phyloP scores from a whole-genome alignment of 1,139 yeast genomes.

The Kodamaea suecica region DNA sequence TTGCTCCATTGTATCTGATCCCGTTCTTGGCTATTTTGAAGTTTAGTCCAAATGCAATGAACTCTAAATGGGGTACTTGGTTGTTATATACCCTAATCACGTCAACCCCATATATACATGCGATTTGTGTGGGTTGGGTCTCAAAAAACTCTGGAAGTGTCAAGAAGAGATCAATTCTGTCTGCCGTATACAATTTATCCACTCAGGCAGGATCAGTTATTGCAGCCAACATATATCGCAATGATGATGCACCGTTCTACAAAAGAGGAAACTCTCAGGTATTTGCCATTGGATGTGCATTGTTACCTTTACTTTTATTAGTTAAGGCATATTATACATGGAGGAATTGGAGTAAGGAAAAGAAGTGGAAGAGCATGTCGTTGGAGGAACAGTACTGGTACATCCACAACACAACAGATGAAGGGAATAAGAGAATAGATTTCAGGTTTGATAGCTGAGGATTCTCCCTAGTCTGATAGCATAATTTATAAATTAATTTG shows the following conservation, averaged over 20 bases:
- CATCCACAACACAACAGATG: conserved; percentile 13
- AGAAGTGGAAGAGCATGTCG: conserved; percentile 15
- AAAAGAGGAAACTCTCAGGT: conserved; percentile 46
- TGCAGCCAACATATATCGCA: conserved; percentile 53
- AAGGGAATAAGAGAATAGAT: conserved; percentile 20
- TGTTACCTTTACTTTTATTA: conserved; percentile 13
- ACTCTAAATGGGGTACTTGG: conserved; percentile 50
- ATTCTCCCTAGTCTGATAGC: neutral
- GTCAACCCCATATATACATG: conserved; percentile 53
- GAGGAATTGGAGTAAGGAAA: conserved; percentile 16
- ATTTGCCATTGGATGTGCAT: conserved; percentile 34
- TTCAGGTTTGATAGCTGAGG: conserved; percentile 16
- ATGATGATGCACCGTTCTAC: conserved; percentile 57
- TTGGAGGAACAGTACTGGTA: conserved; percentile 15
- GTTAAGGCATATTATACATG: conserved; percentile 16
- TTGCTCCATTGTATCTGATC: conserved; percentile 10
- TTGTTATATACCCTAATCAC: conserved; percentile 43
- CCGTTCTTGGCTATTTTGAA: conserved; percentile 11
- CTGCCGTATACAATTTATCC: conserved; percentile 61
- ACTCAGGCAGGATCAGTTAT: conserved; percentile 56
- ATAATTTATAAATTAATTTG: no score
- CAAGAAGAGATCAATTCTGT: conserved; percentile 54
- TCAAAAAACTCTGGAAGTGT: conserved; percentile 61
- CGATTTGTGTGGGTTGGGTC: conserved; percentile 58
- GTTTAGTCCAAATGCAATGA: conserved; percentile 6